These are phyloP conservation scores for Trichosanthes cucumerina DNA, from an alignment of 306 rosid species.

Conservation along the genomic window DNA sequence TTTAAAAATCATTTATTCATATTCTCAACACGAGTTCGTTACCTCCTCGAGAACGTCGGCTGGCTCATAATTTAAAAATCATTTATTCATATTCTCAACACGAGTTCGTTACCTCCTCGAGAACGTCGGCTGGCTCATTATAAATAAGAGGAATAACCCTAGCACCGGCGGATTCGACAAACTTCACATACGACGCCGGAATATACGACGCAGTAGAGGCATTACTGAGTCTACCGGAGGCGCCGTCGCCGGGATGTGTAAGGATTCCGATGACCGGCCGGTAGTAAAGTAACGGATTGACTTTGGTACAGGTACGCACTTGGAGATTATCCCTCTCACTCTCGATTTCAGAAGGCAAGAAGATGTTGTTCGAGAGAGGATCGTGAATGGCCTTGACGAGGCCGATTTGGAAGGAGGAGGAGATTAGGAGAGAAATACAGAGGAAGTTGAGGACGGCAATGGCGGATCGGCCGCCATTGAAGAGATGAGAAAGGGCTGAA, in stretches of 20 bases:
- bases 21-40: background rate
- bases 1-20: too few relatives aligned
- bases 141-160: slow-evolving; percentile 71
- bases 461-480: background rate
- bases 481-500: background rate
- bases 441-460: background rate
- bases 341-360: slow-evolving; percentile 35
- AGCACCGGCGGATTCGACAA: slow-evolving; percentile 70
- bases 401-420: slow-evolving; percentile 15
- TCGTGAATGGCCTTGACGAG: slow-evolving; percentile 3
- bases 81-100: too few relatives aligned
- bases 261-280: slow-evolving; percentile 64
- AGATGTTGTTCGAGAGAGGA: slow-evolving; percentile 15
- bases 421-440: slow-evolving; percentile 19
- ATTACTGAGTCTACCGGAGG: slow-evolving; percentile 52
- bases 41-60: slow-evolving; percentile 41
- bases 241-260: slow-evolving; percentile 67
- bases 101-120: slow-evolving; percentile 30
- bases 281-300: slow-evolving; percentile 33
- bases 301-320: slow-evolving; percentile 26
- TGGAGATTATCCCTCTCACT: background rate
- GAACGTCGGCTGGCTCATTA: slow-evolving; percentile 39
- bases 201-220: slow-evolving; percentile 46
- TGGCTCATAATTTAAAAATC: slow-evolving; percentile 25
- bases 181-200: slow-evolving; percentile 78